Base-by-base conservation (phyloP, 495 filamentous ascomycete genomes). In the Pyronema omphalodes region DNA sequence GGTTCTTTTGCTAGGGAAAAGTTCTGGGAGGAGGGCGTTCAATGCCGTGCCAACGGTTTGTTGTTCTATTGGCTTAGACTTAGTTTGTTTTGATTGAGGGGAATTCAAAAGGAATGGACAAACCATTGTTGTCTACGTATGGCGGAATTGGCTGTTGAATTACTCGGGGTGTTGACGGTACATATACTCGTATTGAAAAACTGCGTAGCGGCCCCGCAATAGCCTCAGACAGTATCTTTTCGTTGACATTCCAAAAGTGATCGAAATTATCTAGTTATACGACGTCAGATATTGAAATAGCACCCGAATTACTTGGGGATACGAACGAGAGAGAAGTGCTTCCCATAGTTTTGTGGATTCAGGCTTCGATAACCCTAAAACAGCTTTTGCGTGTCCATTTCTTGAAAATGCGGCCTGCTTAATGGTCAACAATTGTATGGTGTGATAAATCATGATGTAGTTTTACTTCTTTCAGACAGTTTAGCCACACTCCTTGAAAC, bases 281-380 rank as follows among this genome's bases (percentile, higher is more conserved):
- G 34, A 12, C 18, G 6, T 50, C 41, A 44, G 52, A n/a, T 23
- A 33, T 19, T 58, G 52, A n/a, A 55, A 54, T 51, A 40, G 23
- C 33, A 35, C 29, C 45, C 40, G 57, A 33, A 29, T 18, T 45
- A 40, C 35, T 41, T 3, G n/a, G 11, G 33, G 37, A 34, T 23
- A 59, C 79, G 54, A 68, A 91, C 86, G 82, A 58, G 84, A 77
- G 66, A 82, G 74, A 9, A 98, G 82, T 4, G 86, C 75, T 54
- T 79, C 77, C 93, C 93, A 96, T 37, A 99, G 73, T 33, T 78
- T 74, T 1, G 82, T 87, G 1, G 86, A 93, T 61, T 96, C 79
- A 34, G 88, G 83, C 67, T 87, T 88, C 29, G 82, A 86, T 53
- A 96, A 69, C 37, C 78, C 83, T 93, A 96, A 96, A 55, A 96